Evolutionary conservation across 441 rosid genomes (phyloP).

Genomic region (Euphorbia corollata): DNA sequence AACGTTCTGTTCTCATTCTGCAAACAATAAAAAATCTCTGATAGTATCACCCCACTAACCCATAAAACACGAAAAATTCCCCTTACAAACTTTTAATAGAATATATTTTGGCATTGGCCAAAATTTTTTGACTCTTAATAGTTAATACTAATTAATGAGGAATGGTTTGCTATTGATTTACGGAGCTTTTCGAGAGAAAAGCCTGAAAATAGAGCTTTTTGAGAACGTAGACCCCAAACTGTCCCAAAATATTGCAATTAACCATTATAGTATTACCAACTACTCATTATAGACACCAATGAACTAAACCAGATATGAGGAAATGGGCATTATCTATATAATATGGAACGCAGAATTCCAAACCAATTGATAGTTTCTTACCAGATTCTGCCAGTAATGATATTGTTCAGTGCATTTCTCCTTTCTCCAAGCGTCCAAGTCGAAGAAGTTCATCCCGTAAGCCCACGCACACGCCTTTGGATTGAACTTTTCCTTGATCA

Average conservation of each 20-base stretch:
- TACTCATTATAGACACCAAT: background rate
- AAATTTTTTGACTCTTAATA: too few species aligned
- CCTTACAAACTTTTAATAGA: too few species aligned
- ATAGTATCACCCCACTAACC: too few species aligned
- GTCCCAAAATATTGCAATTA: too few species aligned
- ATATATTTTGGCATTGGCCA: too few species aligned
- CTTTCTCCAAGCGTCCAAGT: conserved; percentile 95
- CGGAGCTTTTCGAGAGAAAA: too few species aligned
- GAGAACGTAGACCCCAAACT: too few species aligned
- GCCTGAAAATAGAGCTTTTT: too few species aligned
- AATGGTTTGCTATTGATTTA: too few species aligned
- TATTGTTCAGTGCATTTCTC: conserved; percentile 98
- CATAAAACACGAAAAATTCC: too few species aligned
- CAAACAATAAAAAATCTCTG: conserved; percentile 18
- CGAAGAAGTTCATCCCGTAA: conserved; percentile 96
- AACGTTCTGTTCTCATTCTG: conserved; percentile 89
- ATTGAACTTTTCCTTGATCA: conserved; percentile 87
- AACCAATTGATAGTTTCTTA: conserved; percentile 23
- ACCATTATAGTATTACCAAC: too few species aligned
- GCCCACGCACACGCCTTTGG: conserved; percentile 99
- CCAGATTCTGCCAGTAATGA: conserved; percentile 95
- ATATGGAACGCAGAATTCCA: background rate
- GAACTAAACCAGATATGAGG: background rate
- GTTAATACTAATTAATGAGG: too few species aligned
- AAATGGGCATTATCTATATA: background rate